Conservation (phyloP, 192 early-diverging fungal species). For the Rhizophagus sp. region DNA sequence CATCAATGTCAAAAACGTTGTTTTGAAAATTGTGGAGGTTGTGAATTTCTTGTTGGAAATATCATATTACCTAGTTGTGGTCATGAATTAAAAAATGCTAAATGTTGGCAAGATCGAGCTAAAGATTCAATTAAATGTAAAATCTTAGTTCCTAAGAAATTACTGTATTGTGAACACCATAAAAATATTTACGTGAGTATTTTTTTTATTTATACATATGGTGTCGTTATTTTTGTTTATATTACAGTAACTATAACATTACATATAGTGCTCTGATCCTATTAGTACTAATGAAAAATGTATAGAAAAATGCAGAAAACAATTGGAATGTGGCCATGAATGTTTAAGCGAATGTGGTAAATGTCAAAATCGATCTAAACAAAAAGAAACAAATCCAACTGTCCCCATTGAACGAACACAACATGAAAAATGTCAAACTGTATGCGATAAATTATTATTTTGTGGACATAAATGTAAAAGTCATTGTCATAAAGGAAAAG, state of each 20-base stretch:
- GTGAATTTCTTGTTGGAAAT: background rate
- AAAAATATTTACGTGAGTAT: conserved; percentile 12
- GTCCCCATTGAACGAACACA: background rate
- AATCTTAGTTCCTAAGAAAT: conserved; percentile 23
- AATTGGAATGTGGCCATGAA: conserved; percentile 39
- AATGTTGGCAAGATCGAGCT: background rate
- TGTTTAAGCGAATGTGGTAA: conserved; percentile 43
- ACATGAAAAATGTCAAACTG: conserved; percentile 31
- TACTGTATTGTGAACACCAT: conserved; percentile 46
- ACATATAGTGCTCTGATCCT: conserved; percentile 29
- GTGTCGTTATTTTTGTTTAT: too few species aligned
- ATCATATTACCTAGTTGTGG: background rate
- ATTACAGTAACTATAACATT: too few species aligned
- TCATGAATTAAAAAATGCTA: background rate
- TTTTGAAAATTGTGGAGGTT: conserved; percentile 28
- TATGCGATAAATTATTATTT: conserved; percentile 11
- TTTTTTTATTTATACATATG: background rate
- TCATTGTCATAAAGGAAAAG: background rate
- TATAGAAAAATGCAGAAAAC: conserved; percentile 29
- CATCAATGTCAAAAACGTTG: background rate
- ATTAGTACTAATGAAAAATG: conserved; percentile 23
- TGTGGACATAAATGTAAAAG: conserved; percentile 39
- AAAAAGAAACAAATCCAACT: background rate
- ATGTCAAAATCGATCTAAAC: conserved; percentile 32
- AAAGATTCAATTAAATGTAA: conserved; percentile 29